Percentiles rank a stretch among this genome's conserved stretches.
Conservation (phyloP, 2,329 filamentous ascomycete species). For the Paraconiothyrium sp. region DNA sequence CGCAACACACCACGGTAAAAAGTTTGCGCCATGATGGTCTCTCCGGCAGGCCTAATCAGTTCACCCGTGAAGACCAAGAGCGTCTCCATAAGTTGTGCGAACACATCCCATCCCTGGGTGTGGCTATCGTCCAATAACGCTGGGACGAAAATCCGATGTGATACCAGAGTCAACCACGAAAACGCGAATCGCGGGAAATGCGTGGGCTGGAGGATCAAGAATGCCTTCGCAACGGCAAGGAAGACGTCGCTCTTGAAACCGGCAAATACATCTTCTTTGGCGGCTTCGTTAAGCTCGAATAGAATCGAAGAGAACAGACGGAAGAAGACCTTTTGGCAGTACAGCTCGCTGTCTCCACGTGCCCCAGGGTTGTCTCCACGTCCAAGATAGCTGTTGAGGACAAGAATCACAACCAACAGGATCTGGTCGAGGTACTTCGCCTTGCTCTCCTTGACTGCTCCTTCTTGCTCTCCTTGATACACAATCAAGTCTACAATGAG, state of each 20-base stretch:
- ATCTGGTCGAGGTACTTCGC: conserved; percentile 79
- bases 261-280: conserved; percentile 52
- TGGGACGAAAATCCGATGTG: conserved; percentile 86
- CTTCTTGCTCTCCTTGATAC: conserved; percentile 70
- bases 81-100: conserved; percentile 76
- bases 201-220: conserved; percentile 78
- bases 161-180: conserved; percentile 82
- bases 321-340: conserved; percentile 91
- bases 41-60: conserved; percentile 76
- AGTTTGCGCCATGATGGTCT: conserved; percentile 76
- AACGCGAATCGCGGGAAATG: conserved; percentile 85
- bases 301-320: conserved; percentile 86
- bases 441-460: conserved; percentile 69
- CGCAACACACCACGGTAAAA: conserved; percentile 86
- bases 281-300: conserved; percentile 74
- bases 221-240: conserved; percentile 73
- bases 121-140: conserved; percentile 72
- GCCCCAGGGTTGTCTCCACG: conserved; percentile 50
- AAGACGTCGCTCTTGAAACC: conserved; percentile 75
- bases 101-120: conserved; percentile 75
- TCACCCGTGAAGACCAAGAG: conserved; percentile 80
- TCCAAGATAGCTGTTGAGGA: conserved; percentile 86
- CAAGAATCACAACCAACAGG: conserved; percentile 78
- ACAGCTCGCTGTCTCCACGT: conserved; percentile 79
- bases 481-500: conserved; percentile 80